Evolutionary conservation across 345 rosid species (phyloP).

Genomic region (Linum tenue): DNA sequence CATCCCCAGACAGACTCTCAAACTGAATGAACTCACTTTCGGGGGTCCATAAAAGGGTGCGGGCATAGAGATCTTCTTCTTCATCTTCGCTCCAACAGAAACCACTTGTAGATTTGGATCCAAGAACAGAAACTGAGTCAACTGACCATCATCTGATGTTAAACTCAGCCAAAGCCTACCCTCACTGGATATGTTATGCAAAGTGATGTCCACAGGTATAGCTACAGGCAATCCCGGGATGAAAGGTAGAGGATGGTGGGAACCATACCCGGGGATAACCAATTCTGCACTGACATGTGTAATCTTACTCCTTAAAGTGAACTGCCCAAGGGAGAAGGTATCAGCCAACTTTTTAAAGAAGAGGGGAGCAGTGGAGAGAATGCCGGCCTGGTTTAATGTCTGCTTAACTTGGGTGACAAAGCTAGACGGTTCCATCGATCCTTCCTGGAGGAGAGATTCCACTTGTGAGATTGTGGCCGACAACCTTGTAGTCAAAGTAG

Average conservation of each 20-base stretch:
- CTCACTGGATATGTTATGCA: constrained; percentile 35
- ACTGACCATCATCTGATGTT: constrained; percentile 28
- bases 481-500: constrained; percentile 34
- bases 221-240: constrained; percentile 65
- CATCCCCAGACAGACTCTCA: constrained; percentile 49
- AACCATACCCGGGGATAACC: constrained; percentile 48
- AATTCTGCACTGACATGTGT: constrained; percentile 41
- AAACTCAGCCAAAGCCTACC: constrained; percentile 65
- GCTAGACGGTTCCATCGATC: constrained; percentile 35
- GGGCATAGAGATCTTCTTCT: constrained; percentile 31
- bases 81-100: constrained; percentile 27
- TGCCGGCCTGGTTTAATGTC: constrained; percentile 20
- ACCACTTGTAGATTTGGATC: constrained; percentile 34
- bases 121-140: constrained; percentile 46
- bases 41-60: constrained; percentile 58
- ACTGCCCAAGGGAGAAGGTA: constrained; percentile 39
- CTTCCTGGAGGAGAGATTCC: constrained; percentile 40
- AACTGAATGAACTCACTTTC: constrained; percentile 38
- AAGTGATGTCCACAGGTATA: constrained; percentile 45
- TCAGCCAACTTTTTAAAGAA: constrained; percentile 29
- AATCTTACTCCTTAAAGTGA: constrained; percentile 28
- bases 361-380: constrained; percentile 18
- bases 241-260: constrained; percentile 53
- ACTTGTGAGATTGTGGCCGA: constrained; percentile 34
- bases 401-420: constrained; percentile 48